A percentile compares a stretch with the other conserved stretches of the same genome.
These are phyloP conservation scores for Wickerhamomyces xylosicus DNA, from an alignment of 805 yeast species.

Conservation along the genomic window DNA sequence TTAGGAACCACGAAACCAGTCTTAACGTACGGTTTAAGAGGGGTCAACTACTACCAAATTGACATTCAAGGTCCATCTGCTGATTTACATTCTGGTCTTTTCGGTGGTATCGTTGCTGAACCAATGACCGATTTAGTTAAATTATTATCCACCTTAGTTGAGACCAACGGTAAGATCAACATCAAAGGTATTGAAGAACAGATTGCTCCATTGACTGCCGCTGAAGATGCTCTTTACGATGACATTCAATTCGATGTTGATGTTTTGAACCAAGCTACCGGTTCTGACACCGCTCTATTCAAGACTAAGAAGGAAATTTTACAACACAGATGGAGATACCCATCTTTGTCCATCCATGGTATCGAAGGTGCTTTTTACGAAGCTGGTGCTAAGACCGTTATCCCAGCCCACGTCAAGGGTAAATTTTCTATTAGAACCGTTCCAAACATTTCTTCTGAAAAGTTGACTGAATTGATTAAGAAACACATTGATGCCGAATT, in stretches of 20 bases:
- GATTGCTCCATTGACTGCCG: conserved; percentile 87
- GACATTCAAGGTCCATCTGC: conserved; percentile 86
- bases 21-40: conserved; percentile 94
- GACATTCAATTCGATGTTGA: conserved; percentile 74
- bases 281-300: conserved; percentile 76
- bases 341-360: conserved; percentile 93
- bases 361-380: conserved; percentile 95
- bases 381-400: conserved; percentile 96
- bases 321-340: conserved; percentile 98
- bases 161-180: conserved; percentile 68
- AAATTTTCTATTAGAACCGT: conserved; percentile 97
- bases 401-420: conserved; percentile 89
- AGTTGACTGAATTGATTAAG: conserved; percentile 68
- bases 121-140: conserved; percentile 91
- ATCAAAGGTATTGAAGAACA: conserved; percentile 86
- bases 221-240: conserved; percentile 73
- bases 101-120: conserved; percentile 95
- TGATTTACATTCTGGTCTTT: conserved; percentile 93
- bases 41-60: conserved; percentile 87
- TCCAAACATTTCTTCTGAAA: conserved; percentile 78
- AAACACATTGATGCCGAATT: conserved; percentile 61
- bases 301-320: conserved; percentile 73
- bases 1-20: conserved; percentile 95
- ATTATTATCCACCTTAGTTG: conserved; percentile 69
- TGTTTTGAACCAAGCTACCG: conserved; percentile 82